phyloP scores from a whole-genome alignment of 192 early-diverging fungal genomes.

The Podila verticillata region DNA sequence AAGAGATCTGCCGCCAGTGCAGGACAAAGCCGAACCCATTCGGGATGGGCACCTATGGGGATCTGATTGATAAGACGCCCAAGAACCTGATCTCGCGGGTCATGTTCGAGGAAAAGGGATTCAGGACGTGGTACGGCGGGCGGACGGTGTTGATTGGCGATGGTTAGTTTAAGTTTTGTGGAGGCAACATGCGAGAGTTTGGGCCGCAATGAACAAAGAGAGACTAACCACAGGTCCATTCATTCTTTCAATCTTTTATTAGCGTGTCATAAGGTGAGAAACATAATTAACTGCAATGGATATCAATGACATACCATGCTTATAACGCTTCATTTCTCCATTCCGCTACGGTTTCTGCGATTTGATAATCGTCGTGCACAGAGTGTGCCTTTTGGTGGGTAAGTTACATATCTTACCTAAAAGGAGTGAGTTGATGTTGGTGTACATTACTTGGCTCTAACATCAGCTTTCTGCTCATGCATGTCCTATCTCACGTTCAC shows the following conservation, averaged over 20 bases:
- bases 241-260: background rate
- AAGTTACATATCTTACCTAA: background rate
- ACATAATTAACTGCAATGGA: background rate
- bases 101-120: constrained; percentile 47
- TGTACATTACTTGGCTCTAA: too few species aligned
- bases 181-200: too few species aligned
- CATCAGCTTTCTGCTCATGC: background rate
- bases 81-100: constrained; percentile 29
- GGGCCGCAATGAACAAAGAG: background rate
- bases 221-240: background rate
- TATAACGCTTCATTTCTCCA: too few species aligned
- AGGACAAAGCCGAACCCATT: constrained; percentile 29
- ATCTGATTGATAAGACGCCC: constrained; percentile 36
- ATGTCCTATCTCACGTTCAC: background rate
- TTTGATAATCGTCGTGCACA: background rate
- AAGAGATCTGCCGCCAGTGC: constrained; percentile 40
- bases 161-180: constrained; percentile 14
- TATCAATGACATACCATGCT: too few species aligned
- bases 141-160: constrained; percentile 47
- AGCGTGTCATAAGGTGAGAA: constrained; percentile 47
- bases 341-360: too few species aligned
- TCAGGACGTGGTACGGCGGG: constrained; percentile 41
- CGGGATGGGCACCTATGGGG: constrained; percentile 40
- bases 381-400: constrained; percentile 50
- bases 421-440: background rate